A percentile compares a stretch with the other conserved stretches of the same genome.
Conservation (phyloP, 768 basidiomycete genomes). For the Phlebiopsis flavidoalba region DNA sequence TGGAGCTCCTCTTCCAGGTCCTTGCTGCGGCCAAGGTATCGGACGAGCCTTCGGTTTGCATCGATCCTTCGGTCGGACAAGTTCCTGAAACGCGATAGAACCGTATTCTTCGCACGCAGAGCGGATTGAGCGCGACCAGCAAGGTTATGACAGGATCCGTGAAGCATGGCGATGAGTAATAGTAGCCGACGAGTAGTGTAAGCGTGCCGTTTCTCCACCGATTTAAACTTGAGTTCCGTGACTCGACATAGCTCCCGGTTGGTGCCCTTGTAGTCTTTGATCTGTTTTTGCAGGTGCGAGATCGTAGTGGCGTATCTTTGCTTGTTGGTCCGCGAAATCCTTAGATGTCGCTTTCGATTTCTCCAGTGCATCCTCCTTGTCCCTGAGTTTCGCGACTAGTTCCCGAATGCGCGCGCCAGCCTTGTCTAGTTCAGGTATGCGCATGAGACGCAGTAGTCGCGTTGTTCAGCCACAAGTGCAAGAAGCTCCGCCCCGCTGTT, state of each 20-base stretch:
- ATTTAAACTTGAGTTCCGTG: neutral
- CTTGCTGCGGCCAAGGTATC: neutral
- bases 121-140: neutral
- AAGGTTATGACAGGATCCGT: neutral
- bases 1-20: neutral
- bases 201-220: neutral
- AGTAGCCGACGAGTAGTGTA: neutral
- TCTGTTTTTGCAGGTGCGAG: too few relatives aligned
- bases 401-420: neutral
- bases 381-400: neutral
- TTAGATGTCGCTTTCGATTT: neutral
- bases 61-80: constrained; percentile 4
- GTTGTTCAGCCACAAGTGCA: neutral
- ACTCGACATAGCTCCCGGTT: neutral
- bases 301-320: neutral
- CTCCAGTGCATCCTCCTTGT: neutral
- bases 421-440: neutral
- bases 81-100: neutral
- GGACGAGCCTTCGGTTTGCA: neutral
- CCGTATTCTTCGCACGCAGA: neutral
- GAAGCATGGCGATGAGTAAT: neutral
- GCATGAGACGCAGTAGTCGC: neutral
- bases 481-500: neutral
- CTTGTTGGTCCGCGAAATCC: neutral
- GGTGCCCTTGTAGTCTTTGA: too few relatives aligned